These are phyloP conservation scores for Gynochthodes officinalis DNA, from an alignment of 257 asterid species.

Conservation along the genomic window DNA sequence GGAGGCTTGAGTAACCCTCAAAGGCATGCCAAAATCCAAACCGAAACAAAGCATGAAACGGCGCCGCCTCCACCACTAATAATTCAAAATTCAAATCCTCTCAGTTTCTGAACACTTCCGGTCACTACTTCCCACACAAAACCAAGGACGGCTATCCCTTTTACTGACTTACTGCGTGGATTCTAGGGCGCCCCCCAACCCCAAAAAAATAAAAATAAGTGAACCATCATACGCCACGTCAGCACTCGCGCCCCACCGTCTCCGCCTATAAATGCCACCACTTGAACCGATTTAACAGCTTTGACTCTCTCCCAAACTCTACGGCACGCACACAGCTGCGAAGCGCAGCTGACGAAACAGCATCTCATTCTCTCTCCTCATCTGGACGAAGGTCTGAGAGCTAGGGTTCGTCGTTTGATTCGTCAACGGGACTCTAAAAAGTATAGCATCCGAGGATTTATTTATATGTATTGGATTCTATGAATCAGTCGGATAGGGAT, in stretches of 20 bases:
- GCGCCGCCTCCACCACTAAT: slow-evolving; percentile 6
- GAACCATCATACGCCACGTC: slow-evolving; percentile 13
- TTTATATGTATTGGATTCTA: not conserved
- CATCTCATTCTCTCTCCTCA: not conserved
- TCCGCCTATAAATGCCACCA: not conserved
- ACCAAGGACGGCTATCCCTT: not conserved
- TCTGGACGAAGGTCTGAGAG: not conserved
- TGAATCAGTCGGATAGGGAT: not conserved
- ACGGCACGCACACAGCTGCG: not conserved
- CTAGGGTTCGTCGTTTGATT: slow-evolving; percentile 10
- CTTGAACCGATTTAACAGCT: not conserved
- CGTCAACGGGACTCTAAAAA: not conserved
- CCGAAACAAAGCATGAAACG: slow-evolving; percentile 7
- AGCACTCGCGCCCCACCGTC: not conserved
- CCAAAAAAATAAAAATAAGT: not conserved
- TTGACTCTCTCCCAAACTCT: slow-evolving; percentile 1
- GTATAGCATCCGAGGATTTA: not conserved
- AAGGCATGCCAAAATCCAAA: not conserved
- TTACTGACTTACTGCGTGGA: not conserved
- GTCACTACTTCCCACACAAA: not conserved
- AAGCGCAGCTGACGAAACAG: slow-evolving; percentile 16
- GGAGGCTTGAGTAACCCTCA: not conserved
- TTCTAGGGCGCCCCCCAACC: too few species aligned
- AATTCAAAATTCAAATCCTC: slow-evolving; percentile 5
- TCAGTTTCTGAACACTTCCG: not conserved